These are phyloP conservation scores for Rhizomucor miehei DNA, from an alignment of 371 early-diverging fungal genomes.

Conservation along the genomic window DNA sequence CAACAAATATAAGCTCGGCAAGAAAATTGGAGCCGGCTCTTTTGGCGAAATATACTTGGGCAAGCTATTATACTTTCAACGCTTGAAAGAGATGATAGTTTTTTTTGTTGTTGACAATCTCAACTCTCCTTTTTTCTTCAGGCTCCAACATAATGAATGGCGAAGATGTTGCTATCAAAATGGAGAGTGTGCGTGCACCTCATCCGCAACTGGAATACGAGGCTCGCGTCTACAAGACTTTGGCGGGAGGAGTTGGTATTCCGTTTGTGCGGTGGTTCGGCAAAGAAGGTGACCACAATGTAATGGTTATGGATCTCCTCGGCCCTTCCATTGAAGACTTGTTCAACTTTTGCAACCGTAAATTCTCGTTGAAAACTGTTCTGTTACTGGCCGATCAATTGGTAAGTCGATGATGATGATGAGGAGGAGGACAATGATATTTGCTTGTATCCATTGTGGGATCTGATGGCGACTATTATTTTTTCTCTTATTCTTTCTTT, in stretches of 20 bases:
- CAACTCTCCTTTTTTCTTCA: slow-evolving; percentile 19
- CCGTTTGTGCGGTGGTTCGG: slow-evolving; percentile 96
- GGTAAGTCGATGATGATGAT: slow-evolving; percentile 54
- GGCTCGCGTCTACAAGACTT: slow-evolving; percentile 89
- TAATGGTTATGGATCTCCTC: slow-evolving; percentile 97
- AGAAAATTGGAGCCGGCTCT: slow-evolving; percentile 98
- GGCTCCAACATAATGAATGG: slow-evolving; percentile 89
- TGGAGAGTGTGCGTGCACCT: slow-evolving; percentile 87
- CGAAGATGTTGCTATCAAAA: slow-evolving; percentile 95
- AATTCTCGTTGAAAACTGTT: slow-evolving; percentile 97
- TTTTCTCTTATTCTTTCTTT: too few species aligned
- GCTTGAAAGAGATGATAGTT: too few species aligned
- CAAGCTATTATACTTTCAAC: slow-evolving; percentile 18
- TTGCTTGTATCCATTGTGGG: neutral
- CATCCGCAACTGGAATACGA: slow-evolving; percentile 98
- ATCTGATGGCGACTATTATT: neutral
- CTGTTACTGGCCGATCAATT: slow-evolving; percentile 97
- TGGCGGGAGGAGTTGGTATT: slow-evolving; percentile 96
- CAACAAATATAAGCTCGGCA: slow-evolving; percentile 90
- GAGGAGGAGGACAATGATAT: too few species aligned
- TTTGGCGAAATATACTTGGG: slow-evolving; percentile 99
- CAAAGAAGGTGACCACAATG: slow-evolving; percentile 88
- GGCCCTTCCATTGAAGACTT: slow-evolving; percentile 99
- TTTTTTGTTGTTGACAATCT: neutral
- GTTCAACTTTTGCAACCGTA: slow-evolving; percentile 97